Evolutionary conservation across 306 rosid species (phyloP), one percentile per base, ranked within the genome.

Genomic region (Clitoria ternatea): DNA sequence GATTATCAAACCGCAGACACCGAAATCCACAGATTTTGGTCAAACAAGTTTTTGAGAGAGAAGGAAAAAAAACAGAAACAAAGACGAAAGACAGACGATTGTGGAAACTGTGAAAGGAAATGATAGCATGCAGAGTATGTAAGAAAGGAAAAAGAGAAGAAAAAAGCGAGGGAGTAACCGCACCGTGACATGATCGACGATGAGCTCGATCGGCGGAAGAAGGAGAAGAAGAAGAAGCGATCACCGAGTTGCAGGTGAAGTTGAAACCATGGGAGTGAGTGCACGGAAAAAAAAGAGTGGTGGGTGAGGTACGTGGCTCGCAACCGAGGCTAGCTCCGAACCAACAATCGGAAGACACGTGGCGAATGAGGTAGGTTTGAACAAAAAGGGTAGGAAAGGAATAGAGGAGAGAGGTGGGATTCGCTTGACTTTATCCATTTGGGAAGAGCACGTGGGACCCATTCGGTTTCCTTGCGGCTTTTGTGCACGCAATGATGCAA

Each of bases 331-430:
- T 45, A 10, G 2, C 0, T 36, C 86, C 77, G 77, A 81, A 63
- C 61, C 91, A 14, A 63, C 33, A 0, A 80, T 76, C 78, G 23
- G 0, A 4, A 0, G 79, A 65, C 97, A 82, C 86, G 91, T 86
- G 85, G 70, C 8, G 4, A 10, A 23, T 48, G 0, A 1, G 5
- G 17, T 43, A 2, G 86, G 86, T 37, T 60, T 56, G 39, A 81
- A 84, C 67, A 50, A 66, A 79, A 52, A 32, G 20, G 10, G 66
- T 37, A 30, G 73, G n/a, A 12, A 57, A 50, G 17, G 66, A 5
- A 63, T 60, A 70, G 75, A 72, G 11, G 35, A 4, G 35, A 4
- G 49, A 15, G 42, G 40, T 1, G 43, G 44, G 61, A 22, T 53
- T 29, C 37, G 33, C 70, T 57, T 26, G 74, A 67, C 83, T 73